A percentile compares a stretch with the other conserved stretches of the same genome.
These are phyloP conservation scores for Puccinellia tenuiflora DNA, from an alignment of 176 grass and related monocot genomes.

Conservation along the genomic window DNA sequence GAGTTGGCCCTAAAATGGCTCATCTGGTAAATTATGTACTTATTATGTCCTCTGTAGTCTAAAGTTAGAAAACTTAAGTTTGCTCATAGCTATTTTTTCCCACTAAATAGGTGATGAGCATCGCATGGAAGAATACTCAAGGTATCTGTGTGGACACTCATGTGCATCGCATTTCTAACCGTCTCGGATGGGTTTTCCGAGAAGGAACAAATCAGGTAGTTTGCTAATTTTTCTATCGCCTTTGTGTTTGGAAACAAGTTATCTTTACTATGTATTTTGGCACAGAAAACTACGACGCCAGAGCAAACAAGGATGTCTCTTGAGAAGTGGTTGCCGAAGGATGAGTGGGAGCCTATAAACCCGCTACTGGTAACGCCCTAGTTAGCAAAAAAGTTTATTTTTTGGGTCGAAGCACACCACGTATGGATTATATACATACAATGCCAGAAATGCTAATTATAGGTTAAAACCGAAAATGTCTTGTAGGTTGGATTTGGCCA, in stretches of 20 bases:
- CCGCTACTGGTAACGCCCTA: conserved; percentile 68
- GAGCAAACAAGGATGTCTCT: conserved; percentile 90
- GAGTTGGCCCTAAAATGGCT: conserved; percentile 97
- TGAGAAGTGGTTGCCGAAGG: conserved; percentile 87
- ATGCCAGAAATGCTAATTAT: neutral
- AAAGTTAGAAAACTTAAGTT: neutral
- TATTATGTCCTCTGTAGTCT: neutral
- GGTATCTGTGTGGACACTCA: conserved; percentile 99
- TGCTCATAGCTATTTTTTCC: neutral
- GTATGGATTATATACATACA: neutral
- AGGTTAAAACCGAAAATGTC: neutral
- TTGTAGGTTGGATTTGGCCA: conserved; percentile 95
- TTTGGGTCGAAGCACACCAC: too few species aligned
- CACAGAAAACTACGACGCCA: conserved; percentile 77
- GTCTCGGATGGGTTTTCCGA: conserved; percentile 83
- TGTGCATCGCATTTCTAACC: conserved; percentile 97
- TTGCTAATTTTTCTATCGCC: neutral
- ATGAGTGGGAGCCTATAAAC: conserved; percentile 94
- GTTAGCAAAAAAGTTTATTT: neutral
- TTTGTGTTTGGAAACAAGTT: conserved; percentile 6
- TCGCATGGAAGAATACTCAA: conserved; percentile 95
- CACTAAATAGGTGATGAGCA: conserved; percentile 71
- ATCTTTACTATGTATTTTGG: neutral
- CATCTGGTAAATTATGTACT: conserved; percentile 57
- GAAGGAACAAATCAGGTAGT: conserved; percentile 72